Percentiles rank a stretch among this genome's conserved stretches.
phyloP scores from a whole-genome alignment of 768 basidiomycete genomes.

The Termitomyces sp. region DNA sequence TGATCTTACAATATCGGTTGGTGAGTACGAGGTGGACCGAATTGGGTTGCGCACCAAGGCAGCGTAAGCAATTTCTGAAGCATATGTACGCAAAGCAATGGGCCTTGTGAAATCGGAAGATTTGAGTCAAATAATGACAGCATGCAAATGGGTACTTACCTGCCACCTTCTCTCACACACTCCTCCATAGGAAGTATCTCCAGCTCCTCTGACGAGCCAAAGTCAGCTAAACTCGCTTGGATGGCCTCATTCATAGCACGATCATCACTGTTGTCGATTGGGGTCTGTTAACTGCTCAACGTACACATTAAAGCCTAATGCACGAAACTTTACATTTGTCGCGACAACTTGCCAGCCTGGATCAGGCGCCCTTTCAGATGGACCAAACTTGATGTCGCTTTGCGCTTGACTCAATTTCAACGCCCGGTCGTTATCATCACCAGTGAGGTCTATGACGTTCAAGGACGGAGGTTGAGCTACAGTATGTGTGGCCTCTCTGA shows the following conservation, averaged over 20 bases:
- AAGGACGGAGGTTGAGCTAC: constrained; percentile 16
- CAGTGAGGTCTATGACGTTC: constrained; percentile 55
- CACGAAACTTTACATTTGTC: constrained; percentile 44
- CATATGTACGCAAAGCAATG: constrained; percentile 58
- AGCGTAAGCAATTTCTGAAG: constrained; percentile 47
- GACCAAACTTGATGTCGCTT: constrained; percentile 42
- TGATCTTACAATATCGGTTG: constrained; percentile 22
- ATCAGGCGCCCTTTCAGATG: constrained; percentile 56
- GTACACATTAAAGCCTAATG: neutral
- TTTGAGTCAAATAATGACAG: neutral
- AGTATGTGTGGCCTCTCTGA: constrained; percentile 3
- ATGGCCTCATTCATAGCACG: constrained; percentile 65
- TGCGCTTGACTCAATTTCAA: constrained; percentile 47
- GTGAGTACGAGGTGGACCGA: neutral
- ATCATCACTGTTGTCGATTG: constrained; percentile 42
- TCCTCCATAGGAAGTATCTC: constrained; percentile 49
- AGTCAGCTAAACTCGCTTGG: constrained; percentile 60
- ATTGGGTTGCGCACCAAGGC: constrained; percentile 38
- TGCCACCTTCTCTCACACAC: constrained; percentile 47
- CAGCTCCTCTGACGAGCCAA: constrained; percentile 38
- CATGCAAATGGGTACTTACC: constrained; percentile 27
- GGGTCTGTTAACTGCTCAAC: constrained; percentile 21
- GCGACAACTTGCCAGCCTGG: constrained; percentile 68
- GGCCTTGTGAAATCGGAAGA: constrained; percentile 42
- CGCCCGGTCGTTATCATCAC: constrained; percentile 51